These are phyloP conservation scores for Aspergillus sparsus DNA, from an alignment of 495 filamentous ascomycete species.

Conservation along the genomic window DNA sequence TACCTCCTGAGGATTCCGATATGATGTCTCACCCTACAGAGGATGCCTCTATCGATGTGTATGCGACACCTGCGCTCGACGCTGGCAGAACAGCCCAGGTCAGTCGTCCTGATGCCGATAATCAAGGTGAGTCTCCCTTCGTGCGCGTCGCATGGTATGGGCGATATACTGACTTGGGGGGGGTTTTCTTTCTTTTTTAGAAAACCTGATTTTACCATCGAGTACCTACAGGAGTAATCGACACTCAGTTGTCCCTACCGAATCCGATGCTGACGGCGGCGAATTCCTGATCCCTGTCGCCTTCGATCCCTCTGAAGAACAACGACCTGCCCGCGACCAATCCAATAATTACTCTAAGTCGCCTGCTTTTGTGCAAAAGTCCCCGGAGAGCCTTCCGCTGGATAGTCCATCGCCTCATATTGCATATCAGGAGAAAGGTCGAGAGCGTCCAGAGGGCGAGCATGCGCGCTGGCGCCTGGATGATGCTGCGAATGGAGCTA, in stretches of 20 bases:
- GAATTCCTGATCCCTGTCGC: conserved; percentile 89
- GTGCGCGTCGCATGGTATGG: neutral
- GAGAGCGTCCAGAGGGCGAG: conserved; percentile 53
- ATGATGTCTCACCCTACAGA: conserved; percentile 66
- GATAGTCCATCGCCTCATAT: conserved; percentile 74
- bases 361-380: conserved; percentile 36
- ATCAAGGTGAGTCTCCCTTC: conserved; percentile 27
- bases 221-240: conserved; percentile 78
- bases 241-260: conserved; percentile 62
- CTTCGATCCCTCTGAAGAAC: conserved; percentile 76
- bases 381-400: conserved; percentile 26
- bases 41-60: conserved; percentile 62
- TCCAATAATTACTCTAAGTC: conserved; percentile 22
- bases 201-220: conserved; percentile 68
- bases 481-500: conserved; percentile 51
- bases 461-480: conserved; percentile 46
- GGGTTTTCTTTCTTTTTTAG: conserved; percentile 25
- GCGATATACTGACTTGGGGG: neutral
- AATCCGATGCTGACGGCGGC: conserved; percentile 62
- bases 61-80: conserved; percentile 48
- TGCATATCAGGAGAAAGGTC: conserved; percentile 83
- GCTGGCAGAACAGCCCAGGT: conserved; percentile 24
- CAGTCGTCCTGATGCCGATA: conserved; percentile 16
- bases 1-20: conserved; percentile 70
- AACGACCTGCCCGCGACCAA: conserved; percentile 50